Conservation (phyloP, 2,329 filamentous ascomycete genomes). For the Claviceps pusilla region DNA sequence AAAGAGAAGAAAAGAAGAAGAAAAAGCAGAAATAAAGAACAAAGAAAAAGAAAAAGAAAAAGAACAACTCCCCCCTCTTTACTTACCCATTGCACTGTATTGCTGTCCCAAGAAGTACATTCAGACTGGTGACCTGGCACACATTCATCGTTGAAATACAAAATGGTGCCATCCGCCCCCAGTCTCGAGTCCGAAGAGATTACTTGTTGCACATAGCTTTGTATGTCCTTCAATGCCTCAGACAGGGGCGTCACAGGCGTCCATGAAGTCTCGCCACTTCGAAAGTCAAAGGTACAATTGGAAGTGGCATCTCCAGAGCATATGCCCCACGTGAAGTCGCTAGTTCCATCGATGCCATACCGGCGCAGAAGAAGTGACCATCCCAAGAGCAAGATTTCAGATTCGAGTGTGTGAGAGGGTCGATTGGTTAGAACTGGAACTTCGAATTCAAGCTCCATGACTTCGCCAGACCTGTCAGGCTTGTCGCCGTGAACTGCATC, state of each 20-base stretch:
- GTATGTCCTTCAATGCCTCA: background rate
- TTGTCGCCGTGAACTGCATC: background rate
- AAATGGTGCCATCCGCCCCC: background rate
- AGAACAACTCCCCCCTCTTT: background rate
- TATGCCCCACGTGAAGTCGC: background rate
- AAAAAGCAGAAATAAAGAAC: too few relatives aligned
- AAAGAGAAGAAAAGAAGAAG: too few relatives aligned
- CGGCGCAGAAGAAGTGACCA: slow-evolving; percentile 1
- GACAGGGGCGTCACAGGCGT: background rate
- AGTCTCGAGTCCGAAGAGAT: background rate
- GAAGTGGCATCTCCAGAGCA: background rate
- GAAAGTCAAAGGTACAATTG: background rate
- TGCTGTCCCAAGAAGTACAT: background rate
- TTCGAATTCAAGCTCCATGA: background rate
- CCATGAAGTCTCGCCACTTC: background rate
- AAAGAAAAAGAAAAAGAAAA: background rate
- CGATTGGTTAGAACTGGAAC: background rate
- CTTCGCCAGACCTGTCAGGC: background rate
- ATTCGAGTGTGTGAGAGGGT: background rate
- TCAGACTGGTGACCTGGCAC: background rate
- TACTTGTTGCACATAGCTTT: background rate
- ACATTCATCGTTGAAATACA: slow-evolving; percentile 1
- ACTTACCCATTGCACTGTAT: background rate
- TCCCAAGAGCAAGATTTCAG: slow-evolving; percentile 1
- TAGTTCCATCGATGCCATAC: background rate